Base-by-base conservation (phyloP, 2,329 filamentous ascomycete genomes). In the Thermothelomyces thermophilus region DNA sequence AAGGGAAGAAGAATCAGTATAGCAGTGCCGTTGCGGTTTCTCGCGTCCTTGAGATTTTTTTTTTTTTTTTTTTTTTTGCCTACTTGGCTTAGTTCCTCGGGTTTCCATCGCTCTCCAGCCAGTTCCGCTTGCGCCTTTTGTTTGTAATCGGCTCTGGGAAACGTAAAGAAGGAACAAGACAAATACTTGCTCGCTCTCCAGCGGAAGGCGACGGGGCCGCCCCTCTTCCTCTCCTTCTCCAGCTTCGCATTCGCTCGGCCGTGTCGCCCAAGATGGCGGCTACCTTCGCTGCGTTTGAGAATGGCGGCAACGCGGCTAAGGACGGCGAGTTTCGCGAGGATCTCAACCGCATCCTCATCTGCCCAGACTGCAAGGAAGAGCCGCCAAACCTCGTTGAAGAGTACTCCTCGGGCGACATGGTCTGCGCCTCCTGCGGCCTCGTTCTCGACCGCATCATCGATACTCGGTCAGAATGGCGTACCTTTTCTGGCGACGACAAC, bases 401-500 rank as follows among this genome's bases (percentile, higher is more conserved):
- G 66, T 93, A 91, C 65, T 90, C 90, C 5, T 87, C 84, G 31
- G 88, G 89, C 57, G 93, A 98, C 68, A 87, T 94, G 66, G 89
- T 98, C 48, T 98, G 93, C 66, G 86, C 80, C 51, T 89, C 86
- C 54, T 98, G 93, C 63, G 93, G 93, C 33, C 76, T 96, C 30
- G 93, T 98, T 5, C 79, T 98, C 26, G 87, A 91, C 63, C 86
- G 89, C 58, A 90, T 93, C 66, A 90, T 98, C 64, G 94, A 98
- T 66, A 94, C 88, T 54, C 86, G 94, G 55, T 95, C 90, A 41
- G 93, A 98, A 72, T 98, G 93, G 93, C 88, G 93, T 66, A 98
- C 93, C 1, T 98, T 98, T 71, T 90, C 90, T 65, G 97, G 97
- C 66, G 93, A 98, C 64, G 94, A 98, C 66, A 89, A 95, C 68